Percentiles rank a stretch among this genome's conserved stretches.
These are phyloP conservation scores for Diaporthe sp. DNA, from an alignment of 2,329 filamentous ascomycete genomes.

Conservation along the genomic window DNA sequence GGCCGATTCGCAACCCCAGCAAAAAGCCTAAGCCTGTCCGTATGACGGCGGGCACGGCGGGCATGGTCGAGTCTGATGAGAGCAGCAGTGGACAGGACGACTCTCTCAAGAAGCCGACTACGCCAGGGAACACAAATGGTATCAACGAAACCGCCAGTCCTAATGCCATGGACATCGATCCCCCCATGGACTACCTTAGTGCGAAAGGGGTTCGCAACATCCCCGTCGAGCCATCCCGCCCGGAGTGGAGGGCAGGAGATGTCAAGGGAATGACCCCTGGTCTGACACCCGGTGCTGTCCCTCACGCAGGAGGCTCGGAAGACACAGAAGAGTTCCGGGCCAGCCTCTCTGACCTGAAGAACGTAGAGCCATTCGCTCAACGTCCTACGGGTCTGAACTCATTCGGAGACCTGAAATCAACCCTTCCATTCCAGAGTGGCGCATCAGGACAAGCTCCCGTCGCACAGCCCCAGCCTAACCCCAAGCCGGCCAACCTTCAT, in stretches of 20 bases:
- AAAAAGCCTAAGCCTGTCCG: slow-evolving; percentile 74
- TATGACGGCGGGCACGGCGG: slow-evolving; percentile 60
- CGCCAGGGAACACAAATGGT: slow-evolving; percentile 25
- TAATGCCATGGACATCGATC: slow-evolving; percentile 77
- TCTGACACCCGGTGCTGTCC: slow-evolving; percentile 21
- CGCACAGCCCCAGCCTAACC: slow-evolving; percentile 51
- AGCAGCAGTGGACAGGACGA: slow-evolving; percentile 57
- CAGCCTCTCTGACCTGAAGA: slow-evolving; percentile 68
- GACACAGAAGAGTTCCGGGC: slow-evolving; percentile 69
- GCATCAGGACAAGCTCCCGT: slow-evolving; percentile 58
- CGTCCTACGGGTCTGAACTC: slow-evolving; percentile 65
- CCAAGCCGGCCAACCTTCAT: slow-evolving; percentile 59
- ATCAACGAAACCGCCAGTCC: slow-evolving; percentile 58
- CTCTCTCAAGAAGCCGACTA: slow-evolving; percentile 43
- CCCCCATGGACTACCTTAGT: slow-evolving; percentile 55
- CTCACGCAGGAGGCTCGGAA: slow-evolving; percentile 62
- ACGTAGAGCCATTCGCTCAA: slow-evolving; percentile 68
- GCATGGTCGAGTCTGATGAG: slow-evolving; percentile 62
- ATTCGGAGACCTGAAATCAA: slow-evolving; percentile 68
- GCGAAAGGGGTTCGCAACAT: slow-evolving; percentile 63
- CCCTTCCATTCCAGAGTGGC: slow-evolving; percentile 69
- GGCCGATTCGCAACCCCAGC: slow-evolving; percentile 60
- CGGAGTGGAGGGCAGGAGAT: slow-evolving; percentile 71
- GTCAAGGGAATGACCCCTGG: slow-evolving; percentile 48
- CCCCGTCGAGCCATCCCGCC: slow-evolving; percentile 69